These are phyloP conservation scores for Penicillium riverlandense DNA, from an alignment of 495 filamentous ascomycete species.

Conservation along the genomic window DNA sequence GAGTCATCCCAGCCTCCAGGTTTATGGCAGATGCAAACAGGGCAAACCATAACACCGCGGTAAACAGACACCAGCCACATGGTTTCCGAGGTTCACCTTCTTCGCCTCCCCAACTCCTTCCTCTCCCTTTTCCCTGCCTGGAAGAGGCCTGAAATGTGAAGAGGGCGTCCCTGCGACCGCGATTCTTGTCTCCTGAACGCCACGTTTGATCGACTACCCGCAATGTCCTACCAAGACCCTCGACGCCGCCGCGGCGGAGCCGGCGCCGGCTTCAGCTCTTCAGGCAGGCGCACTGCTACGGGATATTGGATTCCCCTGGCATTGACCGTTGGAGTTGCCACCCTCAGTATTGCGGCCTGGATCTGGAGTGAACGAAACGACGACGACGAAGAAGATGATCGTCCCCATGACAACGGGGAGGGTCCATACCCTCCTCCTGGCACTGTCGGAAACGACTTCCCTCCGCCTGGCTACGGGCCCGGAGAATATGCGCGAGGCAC, in stretches of 20 bases:
- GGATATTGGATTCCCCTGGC: conserved; percentile 83
- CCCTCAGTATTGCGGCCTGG: conserved; percentile 80
- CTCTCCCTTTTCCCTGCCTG: conserved; percentile 11
- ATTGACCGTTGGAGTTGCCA: conserved; percentile 77
- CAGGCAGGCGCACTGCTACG: conserved; percentile 58
- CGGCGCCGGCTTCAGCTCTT: conserved; percentile 45
- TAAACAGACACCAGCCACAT: conserved; percentile 41
- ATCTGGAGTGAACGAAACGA: conserved; percentile 82
- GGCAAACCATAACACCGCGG: conserved; percentile 15
- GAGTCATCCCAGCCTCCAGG: conserved; percentile 8
- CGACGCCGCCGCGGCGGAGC: conserved; percentile 50
- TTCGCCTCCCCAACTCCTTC: conserved; percentile 17
- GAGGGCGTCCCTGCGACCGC: conserved; percentile 19
- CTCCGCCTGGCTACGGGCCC: conserved; percentile 20
- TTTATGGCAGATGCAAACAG: conserved; percentile 4
- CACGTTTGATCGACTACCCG: conserved; percentile 17
- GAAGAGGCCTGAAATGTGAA: conserved; percentile 30
- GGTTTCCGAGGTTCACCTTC: conserved; percentile 33
- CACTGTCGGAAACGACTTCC: conserved; percentile 17
- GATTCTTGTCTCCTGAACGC: conserved; percentile 19
- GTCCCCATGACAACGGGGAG: conserved; percentile 35
- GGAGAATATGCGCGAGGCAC: conserved; percentile 25
- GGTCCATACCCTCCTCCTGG: conserved; percentile 25
- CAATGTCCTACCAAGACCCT: conserved; percentile 69
- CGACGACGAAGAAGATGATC: conserved; percentile 60